Conservation (phyloP, 2,329 filamentous ascomycete species). For the Aspergillus sp. region DNA sequence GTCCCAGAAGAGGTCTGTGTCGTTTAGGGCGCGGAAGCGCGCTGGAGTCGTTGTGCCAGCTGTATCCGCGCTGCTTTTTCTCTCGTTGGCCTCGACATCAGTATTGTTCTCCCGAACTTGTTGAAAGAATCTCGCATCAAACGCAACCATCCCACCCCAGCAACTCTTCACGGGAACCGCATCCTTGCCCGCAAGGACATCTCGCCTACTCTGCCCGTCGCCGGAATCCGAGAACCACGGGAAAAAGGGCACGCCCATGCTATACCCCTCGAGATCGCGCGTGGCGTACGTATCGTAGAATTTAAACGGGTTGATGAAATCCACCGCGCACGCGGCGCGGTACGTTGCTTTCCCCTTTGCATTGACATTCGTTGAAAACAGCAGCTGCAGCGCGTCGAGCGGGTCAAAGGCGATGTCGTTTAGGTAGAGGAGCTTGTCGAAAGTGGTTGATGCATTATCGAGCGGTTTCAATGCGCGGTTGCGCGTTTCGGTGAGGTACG, state of each 20-base stretch:
- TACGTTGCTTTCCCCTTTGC: slow-evolving; percentile 61
- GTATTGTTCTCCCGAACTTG: background rate
- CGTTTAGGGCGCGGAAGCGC: slow-evolving; percentile 57
- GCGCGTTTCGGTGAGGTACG: slow-evolving; percentile 71
- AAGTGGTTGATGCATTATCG: slow-evolving; percentile 49
- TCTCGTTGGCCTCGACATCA: background rate
- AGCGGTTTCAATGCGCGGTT: slow-evolving; percentile 71
- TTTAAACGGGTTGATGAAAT: slow-evolving; percentile 72
- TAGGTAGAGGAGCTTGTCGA: slow-evolving; percentile 62
- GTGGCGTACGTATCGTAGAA: slow-evolving; percentile 79
- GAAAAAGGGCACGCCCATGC: slow-evolving; percentile 70
- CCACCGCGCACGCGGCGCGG: slow-evolving; percentile 71
- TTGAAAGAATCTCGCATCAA: slow-evolving; percentile 52
- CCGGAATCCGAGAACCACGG: slow-evolving; percentile 66
- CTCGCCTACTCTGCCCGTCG: slow-evolving; percentile 58
- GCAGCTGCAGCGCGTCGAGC: slow-evolving; percentile 60
- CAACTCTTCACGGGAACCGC: slow-evolving; percentile 71
- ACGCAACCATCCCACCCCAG: slow-evolving; percentile 73
- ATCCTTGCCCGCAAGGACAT: slow-evolving; percentile 61
- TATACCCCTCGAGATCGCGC: slow-evolving; percentile 69
- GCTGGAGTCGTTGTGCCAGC: slow-evolving; percentile 41
- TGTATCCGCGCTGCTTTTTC: background rate
- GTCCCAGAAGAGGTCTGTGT: slow-evolving; percentile 64
- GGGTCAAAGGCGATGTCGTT: slow-evolving; percentile 71
- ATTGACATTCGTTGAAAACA: slow-evolving; percentile 61